Base-by-base conservation (phyloP, 108 stramenopile species). In the Schizochytrium sp. region DNA sequence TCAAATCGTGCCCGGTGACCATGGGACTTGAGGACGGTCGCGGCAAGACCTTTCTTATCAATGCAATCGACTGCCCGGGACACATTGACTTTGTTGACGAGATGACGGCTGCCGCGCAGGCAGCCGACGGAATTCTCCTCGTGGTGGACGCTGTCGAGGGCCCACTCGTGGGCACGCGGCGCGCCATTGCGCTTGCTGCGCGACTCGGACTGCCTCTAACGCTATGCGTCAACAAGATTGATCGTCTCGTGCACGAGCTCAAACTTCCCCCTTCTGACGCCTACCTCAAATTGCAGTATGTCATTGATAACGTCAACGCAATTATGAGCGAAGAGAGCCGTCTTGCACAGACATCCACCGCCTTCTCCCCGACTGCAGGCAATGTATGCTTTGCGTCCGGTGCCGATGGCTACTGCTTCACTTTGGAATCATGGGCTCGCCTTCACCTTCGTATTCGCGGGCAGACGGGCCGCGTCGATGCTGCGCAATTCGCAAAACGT, bases 91-190 rank as follows among this genome's bases (percentile, higher is more conserved):
- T 99, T 92, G 95, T 95, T 83, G 99, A 98, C 90, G 98, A 99
- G 89, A 92, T 93, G 5, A 95, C 96, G 19, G 98, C 97, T 25
- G 97, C 97, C 44, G 63, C 97, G 58, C 92, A 96, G 44, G 92
- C 93, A 0, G 89, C 93, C 34, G 99, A 99, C 93, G 97, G 97
- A 23, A 97, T 94, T 5, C 93, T 97, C 14, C 51, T 99, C 4
- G 96, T 97, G 28, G 96, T 99, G 21, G 99, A 99, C 92, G 97
- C 95, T 6, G 92, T 98, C 53, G 99, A 99, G 92, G 99, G 99
- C 8, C 94, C 97, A 87, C 96, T 98, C 96, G 88, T 97, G 92
- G 95, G 96, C 63, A 98, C 98, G 29, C 97, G 97, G 91, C 93
- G 98, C 88, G 55, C 96, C 44, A 59, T 98, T 57, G 90, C 93